A percentile compares a stretch with the other conserved stretches of the same genome.
phyloP scores from a whole-genome alignment of 2,329 filamentous ascomycete species.

The Thielaviopsis cerberus region DNA sequence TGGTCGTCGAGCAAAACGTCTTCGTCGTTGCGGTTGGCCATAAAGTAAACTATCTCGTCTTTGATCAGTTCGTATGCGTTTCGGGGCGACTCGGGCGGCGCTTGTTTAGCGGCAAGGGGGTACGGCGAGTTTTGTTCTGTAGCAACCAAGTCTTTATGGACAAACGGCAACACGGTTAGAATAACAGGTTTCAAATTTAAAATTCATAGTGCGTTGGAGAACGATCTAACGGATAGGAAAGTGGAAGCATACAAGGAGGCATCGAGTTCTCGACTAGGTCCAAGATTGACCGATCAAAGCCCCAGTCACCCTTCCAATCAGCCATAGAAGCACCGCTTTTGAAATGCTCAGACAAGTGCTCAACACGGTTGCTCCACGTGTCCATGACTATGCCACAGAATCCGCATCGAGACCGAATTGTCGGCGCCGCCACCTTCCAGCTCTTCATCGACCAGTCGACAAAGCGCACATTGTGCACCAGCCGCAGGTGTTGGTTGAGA shows the following conservation, averaged over 20 bases:
- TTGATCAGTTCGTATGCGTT: conserved; percentile 46
- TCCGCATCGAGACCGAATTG: conserved; percentile 45
- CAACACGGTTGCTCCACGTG: conserved; percentile 40
- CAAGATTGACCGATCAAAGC: conserved; percentile 42
- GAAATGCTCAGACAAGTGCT: conserved; percentile 50
- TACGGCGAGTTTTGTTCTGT: conserved; percentile 39
- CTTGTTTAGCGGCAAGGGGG: conserved; percentile 31
- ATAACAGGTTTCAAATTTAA: conserved; percentile 15
- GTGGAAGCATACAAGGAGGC: conserved; percentile 38
- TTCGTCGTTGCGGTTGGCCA: conserved; percentile 26
- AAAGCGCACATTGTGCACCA: conserved; percentile 45
- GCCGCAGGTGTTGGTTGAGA: conserved; percentile 44
- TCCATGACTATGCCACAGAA: conserved; percentile 46
- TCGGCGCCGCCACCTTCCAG: conserved; percentile 41
- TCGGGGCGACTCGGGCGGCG: conserved; percentile 27
- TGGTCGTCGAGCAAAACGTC: conserved; percentile 32
- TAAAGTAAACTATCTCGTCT: conserved; percentile 35
- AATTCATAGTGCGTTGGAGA: conserved; percentile 20
- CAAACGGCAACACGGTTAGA: not conserved
- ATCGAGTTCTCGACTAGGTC: conserved; percentile 49
- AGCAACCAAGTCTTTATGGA: conserved; percentile 39
- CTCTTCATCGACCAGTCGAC: conserved; percentile 44
- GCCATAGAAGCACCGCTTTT: conserved; percentile 47
- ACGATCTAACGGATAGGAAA: conserved; percentile 21
- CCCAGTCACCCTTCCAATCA: conserved; percentile 53